These are phyloP conservation scores for Rhynchosporium secalis DNA, from an alignment of 2,329 filamentous ascomycete genomes.

Conservation along the genomic window DNA sequence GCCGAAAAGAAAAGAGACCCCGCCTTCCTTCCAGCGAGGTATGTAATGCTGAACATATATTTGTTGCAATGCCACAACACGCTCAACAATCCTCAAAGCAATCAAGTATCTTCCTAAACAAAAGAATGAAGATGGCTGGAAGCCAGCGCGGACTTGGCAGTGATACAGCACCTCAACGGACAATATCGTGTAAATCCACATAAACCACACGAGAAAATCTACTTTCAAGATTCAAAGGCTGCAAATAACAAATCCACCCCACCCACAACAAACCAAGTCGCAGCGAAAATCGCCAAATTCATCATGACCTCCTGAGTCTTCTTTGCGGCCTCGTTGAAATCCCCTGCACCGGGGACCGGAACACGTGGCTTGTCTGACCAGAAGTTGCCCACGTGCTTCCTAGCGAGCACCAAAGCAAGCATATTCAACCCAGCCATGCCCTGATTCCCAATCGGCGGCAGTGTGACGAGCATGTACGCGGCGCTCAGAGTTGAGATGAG, in stretches of 20 bases:
- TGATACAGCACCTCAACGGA: too few relatives aligned
- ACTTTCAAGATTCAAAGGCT: neutral
- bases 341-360: constrained; percentile 27
- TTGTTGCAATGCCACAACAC: too few relatives aligned
- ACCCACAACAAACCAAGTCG: constrained; percentile 25
- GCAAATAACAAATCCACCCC: constrained; percentile 15
- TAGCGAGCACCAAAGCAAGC: constrained; percentile 25
- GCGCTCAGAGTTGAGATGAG: constrained; percentile 19
- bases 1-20: too few relatives aligned
- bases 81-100: too few relatives aligned
- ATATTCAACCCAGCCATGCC: constrained; percentile 20
- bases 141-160: too few relatives aligned
- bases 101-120: too few relatives aligned
- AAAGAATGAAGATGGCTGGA: too few relatives aligned
- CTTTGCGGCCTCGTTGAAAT: constrained; percentile 33
- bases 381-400: constrained; percentile 29
- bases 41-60: too few relatives aligned
- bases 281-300: constrained; percentile 32
- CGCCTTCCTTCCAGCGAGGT: too few relatives aligned
- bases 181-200: neutral
- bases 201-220: neutral
- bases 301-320: constrained; percentile 31
- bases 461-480: constrained; percentile 9
- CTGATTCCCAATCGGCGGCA: neutral
- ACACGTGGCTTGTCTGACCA: constrained; percentile 31